These are phyloP conservation scores for Hamigera avellanea DNA, from an alignment of 495 filamentous ascomycete species.

Conservation along the genomic window DNA sequence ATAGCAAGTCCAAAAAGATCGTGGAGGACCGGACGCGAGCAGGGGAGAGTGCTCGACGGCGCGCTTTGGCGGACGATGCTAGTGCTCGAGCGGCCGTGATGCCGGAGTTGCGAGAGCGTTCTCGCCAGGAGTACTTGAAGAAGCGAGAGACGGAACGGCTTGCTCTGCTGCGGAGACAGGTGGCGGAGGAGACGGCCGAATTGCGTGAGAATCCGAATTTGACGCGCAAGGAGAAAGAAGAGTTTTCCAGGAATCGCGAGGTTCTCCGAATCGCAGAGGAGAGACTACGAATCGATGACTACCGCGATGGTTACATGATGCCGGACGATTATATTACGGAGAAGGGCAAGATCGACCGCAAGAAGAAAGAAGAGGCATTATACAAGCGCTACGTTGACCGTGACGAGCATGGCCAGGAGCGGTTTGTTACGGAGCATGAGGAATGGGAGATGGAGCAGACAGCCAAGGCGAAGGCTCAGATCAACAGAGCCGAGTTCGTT, in stretches of 20 bases:
- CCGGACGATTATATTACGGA: constrained; percentile 93
- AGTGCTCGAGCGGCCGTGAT: constrained; percentile 50
- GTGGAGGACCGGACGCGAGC: constrained; percentile 56
- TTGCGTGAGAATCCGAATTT: constrained; percentile 64
- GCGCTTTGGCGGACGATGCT: constrained; percentile 55
- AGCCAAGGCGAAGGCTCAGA: constrained; percentile 80
- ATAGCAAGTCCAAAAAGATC: constrained; percentile 59
- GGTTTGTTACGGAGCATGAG: constrained; percentile 86
- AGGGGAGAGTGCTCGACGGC: constrained; percentile 44
- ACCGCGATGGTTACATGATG: constrained; percentile 86
- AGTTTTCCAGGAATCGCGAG: constrained; percentile 85
- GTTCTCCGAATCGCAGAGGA: constrained; percentile 81
- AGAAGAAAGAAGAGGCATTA: constrained; percentile 80
- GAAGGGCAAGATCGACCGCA: constrained; percentile 80
- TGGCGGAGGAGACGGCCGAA: constrained; percentile 82
- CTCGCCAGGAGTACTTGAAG: constrained; percentile 84
- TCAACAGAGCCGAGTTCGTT: constrained; percentile 59
- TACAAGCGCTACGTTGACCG: constrained; percentile 86
- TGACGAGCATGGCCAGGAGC: constrained; percentile 79
- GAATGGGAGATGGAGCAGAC: constrained; percentile 93
- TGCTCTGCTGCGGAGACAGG: constrained; percentile 76
- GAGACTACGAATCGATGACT: constrained; percentile 76
- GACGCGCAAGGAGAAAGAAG: constrained; percentile 69
- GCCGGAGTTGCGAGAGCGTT: constrained; percentile 67
- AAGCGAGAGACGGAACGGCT: constrained; percentile 83